Conservation (phyloP, 805 yeast species). For the Saturnispora galanensis region DNA sequence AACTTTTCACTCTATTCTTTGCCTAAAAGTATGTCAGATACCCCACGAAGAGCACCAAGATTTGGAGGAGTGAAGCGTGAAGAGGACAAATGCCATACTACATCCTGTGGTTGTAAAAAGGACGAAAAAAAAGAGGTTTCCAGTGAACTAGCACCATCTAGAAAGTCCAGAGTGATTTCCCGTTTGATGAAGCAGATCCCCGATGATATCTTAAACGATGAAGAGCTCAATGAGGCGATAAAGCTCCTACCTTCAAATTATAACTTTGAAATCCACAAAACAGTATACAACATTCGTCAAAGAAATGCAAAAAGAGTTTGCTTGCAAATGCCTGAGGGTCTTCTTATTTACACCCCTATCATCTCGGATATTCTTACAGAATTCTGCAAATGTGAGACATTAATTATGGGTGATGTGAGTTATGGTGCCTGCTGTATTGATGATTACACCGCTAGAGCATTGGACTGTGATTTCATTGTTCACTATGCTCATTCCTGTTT, state of each 20-base stretch:
- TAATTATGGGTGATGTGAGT: slow-evolving; percentile 97
- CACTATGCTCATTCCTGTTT: slow-evolving; percentile 97
- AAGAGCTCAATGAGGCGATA: slow-evolving; percentile 77
- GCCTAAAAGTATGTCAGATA: slow-evolving; percentile 8
- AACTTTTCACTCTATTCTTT: neutral
- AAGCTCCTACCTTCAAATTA: slow-evolving; percentile 79
- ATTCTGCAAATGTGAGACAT: slow-evolving; percentile 76
- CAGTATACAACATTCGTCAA: slow-evolving; percentile 85
- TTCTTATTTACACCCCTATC: slow-evolving; percentile 76
- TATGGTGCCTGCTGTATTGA: slow-evolving; percentile 99
- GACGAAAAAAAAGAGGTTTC: neutral
- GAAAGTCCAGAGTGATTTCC: slow-evolving; percentile 33
- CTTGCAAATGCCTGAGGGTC: slow-evolving; percentile 95
- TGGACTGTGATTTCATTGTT: slow-evolving; percentile 88
- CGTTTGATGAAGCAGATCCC: slow-evolving; percentile 82
- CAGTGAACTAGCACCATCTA: slow-evolving; percentile 10
- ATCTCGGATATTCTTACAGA: slow-evolving; percentile 90
- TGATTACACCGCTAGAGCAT: slow-evolving; percentile 85
- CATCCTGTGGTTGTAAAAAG: slow-evolving; percentile 1
- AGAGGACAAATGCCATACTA: neutral
- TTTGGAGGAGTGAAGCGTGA: slow-evolving; percentile 22
- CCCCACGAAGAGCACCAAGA: slow-evolving; percentile 15
- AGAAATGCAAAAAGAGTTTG: slow-evolving; percentile 75
- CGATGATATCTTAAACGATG: slow-evolving; percentile 67
- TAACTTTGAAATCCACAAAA: slow-evolving; percentile 92